phyloP scores from a whole-genome alignment of 2,329 filamentous ascomycete genomes.

The Raffaelea ambrosiae region DNA sequence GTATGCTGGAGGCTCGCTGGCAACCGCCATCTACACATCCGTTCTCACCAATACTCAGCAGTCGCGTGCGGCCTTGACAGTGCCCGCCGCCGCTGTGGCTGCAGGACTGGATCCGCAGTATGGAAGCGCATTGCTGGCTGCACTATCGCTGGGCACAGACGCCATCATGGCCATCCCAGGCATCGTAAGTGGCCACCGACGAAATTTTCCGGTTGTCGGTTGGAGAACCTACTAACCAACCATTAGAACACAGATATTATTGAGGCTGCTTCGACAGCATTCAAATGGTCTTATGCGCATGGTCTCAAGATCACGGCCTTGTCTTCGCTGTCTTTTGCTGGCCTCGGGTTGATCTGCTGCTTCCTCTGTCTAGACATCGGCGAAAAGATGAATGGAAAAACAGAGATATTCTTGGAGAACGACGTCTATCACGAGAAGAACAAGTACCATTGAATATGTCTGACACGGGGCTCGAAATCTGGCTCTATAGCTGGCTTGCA shows the following conservation, averaged over 20 bases:
- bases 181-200: not conserved
- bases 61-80: no score
- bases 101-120: no score
- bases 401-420: slow-evolving; percentile 24
- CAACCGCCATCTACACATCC: slow-evolving; percentile 4
- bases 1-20: slow-evolving; percentile 7
- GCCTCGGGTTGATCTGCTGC: slow-evolving; percentile 20
- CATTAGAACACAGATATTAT: slow-evolving; percentile 9
- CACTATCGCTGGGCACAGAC: not conserved
- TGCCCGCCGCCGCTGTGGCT: no score
- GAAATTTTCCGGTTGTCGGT: no score
- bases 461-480: no score
- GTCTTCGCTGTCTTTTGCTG: slow-evolving; percentile 18
- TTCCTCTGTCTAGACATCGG: slow-evolving; percentile 22
- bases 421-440: slow-evolving; percentile 21
- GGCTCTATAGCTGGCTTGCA: no score
- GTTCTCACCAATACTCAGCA: slow-evolving; percentile 6
- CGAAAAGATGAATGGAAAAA: slow-evolving; percentile 26
- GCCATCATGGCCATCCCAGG: slow-evolving; percentile 6
- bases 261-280: slow-evolving; percentile 8
- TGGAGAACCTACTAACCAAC: not conserved
- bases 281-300: slow-evolving; percentile 9
- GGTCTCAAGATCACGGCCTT: slow-evolving; percentile 15
- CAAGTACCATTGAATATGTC: slow-evolving; percentile 16
- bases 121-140: slow-evolving; percentile 1